A percentile compares a stretch with the other conserved stretches of the same genome.
Conservation (phyloP, 306 rosid genomes). For the Myrica gale region DNA sequence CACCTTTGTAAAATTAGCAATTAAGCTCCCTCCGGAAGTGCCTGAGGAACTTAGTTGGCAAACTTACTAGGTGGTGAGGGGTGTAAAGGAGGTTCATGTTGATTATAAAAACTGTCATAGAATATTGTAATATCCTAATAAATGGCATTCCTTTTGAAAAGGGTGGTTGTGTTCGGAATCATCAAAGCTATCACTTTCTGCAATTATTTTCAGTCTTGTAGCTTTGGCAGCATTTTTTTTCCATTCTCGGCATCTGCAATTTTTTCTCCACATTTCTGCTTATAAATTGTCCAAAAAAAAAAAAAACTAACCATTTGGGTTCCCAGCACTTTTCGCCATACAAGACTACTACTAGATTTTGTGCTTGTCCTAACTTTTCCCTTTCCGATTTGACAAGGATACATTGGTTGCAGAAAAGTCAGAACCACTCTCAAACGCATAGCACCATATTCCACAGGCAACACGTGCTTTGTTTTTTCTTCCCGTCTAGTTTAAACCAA, state of each 20-base stretch:
- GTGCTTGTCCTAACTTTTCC: conserved; percentile 16
- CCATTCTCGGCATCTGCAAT: conserved; percentile 44
- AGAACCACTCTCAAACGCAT: conserved; percentile 19
- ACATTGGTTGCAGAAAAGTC: conserved; percentile 7
- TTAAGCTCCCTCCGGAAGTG: conserved; percentile 35
- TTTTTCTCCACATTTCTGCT: conserved; percentile 21
- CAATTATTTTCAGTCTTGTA: conserved; percentile 19
- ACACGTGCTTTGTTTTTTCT: conserved; percentile 7
- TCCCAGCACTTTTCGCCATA: conserved; percentile 23
- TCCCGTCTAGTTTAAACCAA: conserved; percentile 16
- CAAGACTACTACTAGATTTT: conserved; percentile 15
- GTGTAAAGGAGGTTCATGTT: conserved; percentile 80
- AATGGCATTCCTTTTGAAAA: conserved; percentile 45
- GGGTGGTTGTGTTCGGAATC: conserved; percentile 34
- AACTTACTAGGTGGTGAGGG: conserved; percentile 49
- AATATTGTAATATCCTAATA: conserved; percentile 58
- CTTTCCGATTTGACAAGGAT: conserved; percentile 14
- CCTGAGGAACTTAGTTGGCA: conserved; percentile 47
- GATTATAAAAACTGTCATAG: conserved; percentile 43
- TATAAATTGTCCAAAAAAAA: neutral
- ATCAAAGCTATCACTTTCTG: conserved; percentile 35
- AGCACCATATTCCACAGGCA: conserved; percentile 29
- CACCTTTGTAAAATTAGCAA: conserved; percentile 49
- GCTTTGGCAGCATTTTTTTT: conserved; percentile 29
- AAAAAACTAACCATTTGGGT: conserved; percentile 17